Base-by-base conservation (phyloP, 805 yeast genomes). In the Isabelozyma gotoi region DNA sequence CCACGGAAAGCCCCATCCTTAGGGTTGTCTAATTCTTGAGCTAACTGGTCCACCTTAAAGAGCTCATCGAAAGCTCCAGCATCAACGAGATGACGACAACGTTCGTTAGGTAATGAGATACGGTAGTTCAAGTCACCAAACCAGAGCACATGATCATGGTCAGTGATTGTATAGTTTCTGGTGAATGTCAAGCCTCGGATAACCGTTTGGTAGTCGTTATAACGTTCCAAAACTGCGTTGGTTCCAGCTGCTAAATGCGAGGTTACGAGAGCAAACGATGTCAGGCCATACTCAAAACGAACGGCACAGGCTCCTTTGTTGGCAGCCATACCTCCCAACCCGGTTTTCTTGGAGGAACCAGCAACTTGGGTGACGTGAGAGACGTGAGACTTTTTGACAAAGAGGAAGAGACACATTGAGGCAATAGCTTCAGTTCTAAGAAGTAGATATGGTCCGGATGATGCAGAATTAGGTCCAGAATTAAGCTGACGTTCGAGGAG, bases 301-400 rank as follows among this genome's bases (percentile, higher is more conserved):
- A 94, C 88, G 0, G 96, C 97, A 47, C 91, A 95, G 3, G 95
- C 97, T 36, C 99, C 99, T 63, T 92, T 92, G 62, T 94, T 92
- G 14, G 97, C 99, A 0, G 98, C 81, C 69, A 94, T 92, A 36
- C 99, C 99, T 32, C 97, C 97, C 42, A 94, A 71, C 0, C 98
- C 99, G 0, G 98, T 92, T 64, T 92, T 92, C 56, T 91, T 92
- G 10, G 87, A 78, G n/a, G 91, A 78, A n/a, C 97, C 97, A 52
- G 90, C 91, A 4, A 94, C 97, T 56, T 85, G 84, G 11, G 88
- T 86, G 3, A 94, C 82, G 33, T 65, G 45, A 19, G 44, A 42
- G 18, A 57, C 57, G 40, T 56, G 50, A 7, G 48, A 54, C 35
- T 53, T 57, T 46, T 77, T 79, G 4, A 81, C 88, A 60, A 84